Conservation (phyloP, 352 stramenopile genomes). For the Phytophthora pseudosyringae region DNA sequence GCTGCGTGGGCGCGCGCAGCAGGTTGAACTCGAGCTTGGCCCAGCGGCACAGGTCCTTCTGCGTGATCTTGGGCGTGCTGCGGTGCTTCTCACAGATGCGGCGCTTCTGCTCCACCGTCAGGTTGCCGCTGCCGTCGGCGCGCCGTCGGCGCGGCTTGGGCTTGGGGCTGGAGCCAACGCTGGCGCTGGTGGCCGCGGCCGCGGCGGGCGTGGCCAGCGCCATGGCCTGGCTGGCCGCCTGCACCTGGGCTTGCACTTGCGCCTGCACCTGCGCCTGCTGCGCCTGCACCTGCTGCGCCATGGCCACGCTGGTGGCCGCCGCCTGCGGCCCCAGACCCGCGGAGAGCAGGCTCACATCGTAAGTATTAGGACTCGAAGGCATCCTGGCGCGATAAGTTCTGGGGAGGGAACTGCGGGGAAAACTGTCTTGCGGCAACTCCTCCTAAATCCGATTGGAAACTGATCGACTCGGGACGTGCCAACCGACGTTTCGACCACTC, state of each 20-base stretch:
- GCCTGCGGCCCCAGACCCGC: constrained; percentile 14
- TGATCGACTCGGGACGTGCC: neutral
- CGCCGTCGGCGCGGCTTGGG: constrained; percentile 47
- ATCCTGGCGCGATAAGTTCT: constrained; percentile 68
- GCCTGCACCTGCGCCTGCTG: constrained; percentile 33
- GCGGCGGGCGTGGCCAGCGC: neutral
- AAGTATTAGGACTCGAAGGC: constrained; percentile 89
- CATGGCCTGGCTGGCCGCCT: constrained; percentile 3
- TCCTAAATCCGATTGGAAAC: constrained; percentile 12
- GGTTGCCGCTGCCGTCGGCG: constrained; percentile 73
- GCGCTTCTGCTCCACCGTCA: constrained; percentile 89
- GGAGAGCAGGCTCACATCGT: constrained; percentile 36
- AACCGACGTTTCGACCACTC: neutral
- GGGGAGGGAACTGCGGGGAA: constrained; percentile 19
- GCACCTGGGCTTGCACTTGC: constrained; percentile 18
- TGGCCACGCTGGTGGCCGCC: constrained; percentile 26
- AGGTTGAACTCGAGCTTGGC: constrained; percentile 91
- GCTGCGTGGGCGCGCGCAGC: constrained; percentile 80
- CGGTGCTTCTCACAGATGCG: constrained; percentile 90
- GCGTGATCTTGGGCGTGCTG: constrained; percentile 87
- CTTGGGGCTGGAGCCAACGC: too few relatives aligned
- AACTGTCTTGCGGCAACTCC: constrained; percentile 15
- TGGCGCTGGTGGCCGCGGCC: neutral
- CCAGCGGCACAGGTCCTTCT: constrained; percentile 89
- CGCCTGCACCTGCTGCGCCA: constrained; percentile 41